A percentile compares a stretch with the other conserved stretches of the same genome.
Evolutionary conservation across 257 asterid species (phyloP).

Genomic region (Gardenia jasminoides): DNA sequence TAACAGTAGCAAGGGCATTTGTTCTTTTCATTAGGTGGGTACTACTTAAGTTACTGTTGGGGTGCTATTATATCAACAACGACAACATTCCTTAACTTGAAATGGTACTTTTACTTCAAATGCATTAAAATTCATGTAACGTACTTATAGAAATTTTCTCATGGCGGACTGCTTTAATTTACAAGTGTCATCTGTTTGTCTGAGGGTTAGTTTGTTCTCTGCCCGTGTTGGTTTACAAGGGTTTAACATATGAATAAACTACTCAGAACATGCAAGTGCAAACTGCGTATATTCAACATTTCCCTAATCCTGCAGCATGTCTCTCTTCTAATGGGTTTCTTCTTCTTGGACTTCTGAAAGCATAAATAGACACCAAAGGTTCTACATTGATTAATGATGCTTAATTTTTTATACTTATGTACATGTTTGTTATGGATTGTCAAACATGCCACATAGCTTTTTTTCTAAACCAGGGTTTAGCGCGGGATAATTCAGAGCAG

Average conservation of each 20-base stretch:
- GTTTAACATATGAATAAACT: not conserved
- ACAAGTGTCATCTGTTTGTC: not conserved
- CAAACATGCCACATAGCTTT: not conserved
- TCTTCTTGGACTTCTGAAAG: not conserved
- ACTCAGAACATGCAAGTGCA: not conserved
- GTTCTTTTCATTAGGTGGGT: too few species aligned
- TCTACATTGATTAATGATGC: not conserved
- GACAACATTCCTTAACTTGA: too few species aligned
- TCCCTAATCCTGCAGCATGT: not conserved
- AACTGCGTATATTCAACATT: not conserved
- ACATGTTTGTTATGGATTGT: not conserved
- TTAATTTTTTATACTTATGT: not conserved
- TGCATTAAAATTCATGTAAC: too few species aligned
- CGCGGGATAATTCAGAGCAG: slow-evolving; percentile 47
- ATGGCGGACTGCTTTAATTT: not conserved
- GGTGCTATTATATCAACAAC: too few species aligned
- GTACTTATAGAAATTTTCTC: too few species aligned
- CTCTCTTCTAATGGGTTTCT: not conserved
- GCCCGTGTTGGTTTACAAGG: not conserved
- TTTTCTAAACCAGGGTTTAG: slow-evolving; percentile 52
- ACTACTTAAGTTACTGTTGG: too few species aligned
- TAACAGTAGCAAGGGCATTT: too few species aligned
- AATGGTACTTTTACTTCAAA: too few species aligned
- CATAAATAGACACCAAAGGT: not conserved
- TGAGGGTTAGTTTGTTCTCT: not conserved